Evolutionary conservation across 768 basidiomycete genomes (phyloP), one percentile per base, ranked within the genome.

Genomic region (Mycena albidolilacea): DNA sequence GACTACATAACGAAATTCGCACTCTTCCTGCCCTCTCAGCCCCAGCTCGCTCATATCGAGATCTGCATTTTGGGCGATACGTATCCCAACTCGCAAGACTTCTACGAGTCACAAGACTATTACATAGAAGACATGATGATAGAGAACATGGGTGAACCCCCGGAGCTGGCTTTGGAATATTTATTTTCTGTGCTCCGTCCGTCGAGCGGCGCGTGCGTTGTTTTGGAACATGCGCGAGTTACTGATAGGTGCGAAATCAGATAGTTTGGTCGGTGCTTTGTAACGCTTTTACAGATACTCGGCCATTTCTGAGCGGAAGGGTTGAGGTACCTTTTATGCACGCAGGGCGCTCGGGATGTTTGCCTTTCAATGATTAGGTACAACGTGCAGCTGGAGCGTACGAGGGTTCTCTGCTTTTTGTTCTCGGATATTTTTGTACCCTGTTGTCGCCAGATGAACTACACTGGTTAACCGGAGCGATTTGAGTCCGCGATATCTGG

Each of bases 181-280:
- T 46, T 3, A 2, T 67, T 67, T 17, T 35, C 55, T 9, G 66
- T 67, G 35, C 17, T 38, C 7, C 55, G 44, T 46, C 41, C 15
- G 7, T 17, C 43, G 12, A 15, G 55, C 21, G 30, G 43, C 12
- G 30, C 43, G 11, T 10, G 23, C 17, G 43, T 48, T 46, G 66
- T 67, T 35, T 35, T 67, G 23, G 44, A 67, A 6, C n/a, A 39
- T 37, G 57, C 58, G 10, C 59, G 39, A 3, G 39, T 59, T 39
- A 23, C 21, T 19, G 58, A 59, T n/a, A 59, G 58, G 58, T 59
- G 58, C 48, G 48, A 50, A n/a, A n/a, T 17, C 48, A 50, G 10
- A 19, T n/a, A n/a, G 8, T 50, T 50, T 7, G 48, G 30, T 30
- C 12, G 4, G 17, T 15, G 7, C 15, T 35, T 19, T 10, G 6